Evolutionary conservation across 1,139 yeast species (phyloP).

Genomic region (Pneumocystis canis): DNA sequence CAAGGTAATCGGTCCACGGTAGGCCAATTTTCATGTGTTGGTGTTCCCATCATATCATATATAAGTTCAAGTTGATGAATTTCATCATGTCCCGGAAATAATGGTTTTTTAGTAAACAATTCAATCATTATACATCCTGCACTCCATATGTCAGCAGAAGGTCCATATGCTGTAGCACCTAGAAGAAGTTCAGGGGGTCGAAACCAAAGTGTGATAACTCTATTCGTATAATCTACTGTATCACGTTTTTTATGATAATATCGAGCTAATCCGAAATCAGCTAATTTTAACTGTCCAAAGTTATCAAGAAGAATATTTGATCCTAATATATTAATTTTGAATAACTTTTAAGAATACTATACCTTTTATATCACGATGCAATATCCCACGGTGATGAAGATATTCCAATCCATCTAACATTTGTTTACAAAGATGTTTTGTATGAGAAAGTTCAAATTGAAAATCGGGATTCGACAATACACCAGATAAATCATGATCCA

Average conservation of each 20-base stretch:
- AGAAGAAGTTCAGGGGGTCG: slow-evolving; percentile 86
- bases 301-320: slow-evolving; percentile 70
- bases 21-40: slow-evolving; percentile 65
- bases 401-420: slow-evolving; percentile 67
- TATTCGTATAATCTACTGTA: slow-evolving; percentile 64
- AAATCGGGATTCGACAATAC: slow-evolving; percentile 65
- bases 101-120: slow-evolving; percentile 56
- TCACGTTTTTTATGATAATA: slow-evolving; percentile 26
- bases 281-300: slow-evolving; percentile 62
- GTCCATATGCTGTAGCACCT: slow-evolving; percentile 80
- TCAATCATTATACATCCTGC: slow-evolving; percentile 84
- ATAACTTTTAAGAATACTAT: slow-evolving; percentile 21
- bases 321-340: slow-evolving; percentile 5
- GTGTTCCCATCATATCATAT: slow-evolving; percentile 77
- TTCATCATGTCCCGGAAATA: slow-evolving; percentile 82
- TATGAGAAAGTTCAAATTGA: slow-evolving; percentile 45
- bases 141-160: slow-evolving; percentile 95
- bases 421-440: slow-evolving; percentile 65
- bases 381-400: slow-evolving; percentile 60
- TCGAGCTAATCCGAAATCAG: slow-evolving; percentile 91
- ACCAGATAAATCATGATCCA: slow-evolving; percentile 89
- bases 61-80: slow-evolving; percentile 66
- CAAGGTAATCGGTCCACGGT: slow-evolving; percentile 65
- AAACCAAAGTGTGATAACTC: slow-evolving; percentile 94
- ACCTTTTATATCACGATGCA: slow-evolving; percentile 85